Conservation (phyloP, 257 asterid genomes). For the Solanum infundibuliforme region DNA sequence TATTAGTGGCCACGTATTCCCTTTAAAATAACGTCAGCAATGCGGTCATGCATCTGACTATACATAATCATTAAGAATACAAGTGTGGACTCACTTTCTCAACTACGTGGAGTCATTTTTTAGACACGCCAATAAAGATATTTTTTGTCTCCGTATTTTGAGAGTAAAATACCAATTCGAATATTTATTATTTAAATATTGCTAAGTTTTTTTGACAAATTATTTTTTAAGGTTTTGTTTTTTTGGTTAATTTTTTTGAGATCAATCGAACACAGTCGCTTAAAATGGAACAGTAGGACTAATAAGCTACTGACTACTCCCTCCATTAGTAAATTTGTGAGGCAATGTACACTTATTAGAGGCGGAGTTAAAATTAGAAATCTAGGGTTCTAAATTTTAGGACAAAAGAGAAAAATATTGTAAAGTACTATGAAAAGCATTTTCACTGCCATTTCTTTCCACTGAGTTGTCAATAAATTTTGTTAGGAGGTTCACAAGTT, state of each 20-base stretch:
- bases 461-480: too few species aligned
- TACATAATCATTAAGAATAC: background rate
- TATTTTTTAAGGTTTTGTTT: too few species aligned
- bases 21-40: background rate
- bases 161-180: background rate
- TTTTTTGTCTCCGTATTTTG: background rate
- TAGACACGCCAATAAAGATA: background rate
- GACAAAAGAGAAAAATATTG: too few species aligned
- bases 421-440: too few species aligned
- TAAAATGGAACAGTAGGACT: background rate
- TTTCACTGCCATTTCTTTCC: background rate
- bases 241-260: background rate
- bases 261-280: background rate
- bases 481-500: too few species aligned
- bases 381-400: too few species aligned
- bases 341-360: background rate
- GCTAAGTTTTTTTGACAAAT: background rate
- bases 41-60: background rate
- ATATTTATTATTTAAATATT: too few species aligned
- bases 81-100: background rate
- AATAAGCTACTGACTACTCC: too few species aligned
- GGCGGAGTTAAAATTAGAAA: too few species aligned
- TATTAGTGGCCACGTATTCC: background rate
- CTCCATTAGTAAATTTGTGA: background rate
- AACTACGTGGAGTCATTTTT: background rate